Evolutionary conservation across 352 stramenopile genomes (phyloP).

Genomic region (Globisporangium takayamanum): DNA sequence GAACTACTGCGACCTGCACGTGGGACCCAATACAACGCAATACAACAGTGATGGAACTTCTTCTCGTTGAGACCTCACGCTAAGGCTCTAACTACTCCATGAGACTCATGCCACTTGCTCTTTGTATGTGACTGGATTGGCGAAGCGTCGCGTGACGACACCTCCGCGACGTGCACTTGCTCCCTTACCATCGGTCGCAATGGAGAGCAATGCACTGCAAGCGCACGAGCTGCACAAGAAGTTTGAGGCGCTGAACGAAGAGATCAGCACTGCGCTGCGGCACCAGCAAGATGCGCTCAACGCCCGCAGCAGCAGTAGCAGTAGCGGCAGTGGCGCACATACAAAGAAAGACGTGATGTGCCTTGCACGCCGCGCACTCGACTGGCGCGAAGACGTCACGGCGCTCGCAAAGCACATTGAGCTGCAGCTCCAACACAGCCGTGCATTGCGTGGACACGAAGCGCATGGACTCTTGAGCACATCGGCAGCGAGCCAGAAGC

Average conservation of each 20-base stretch:
- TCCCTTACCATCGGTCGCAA: neutral
- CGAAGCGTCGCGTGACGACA: neutral
- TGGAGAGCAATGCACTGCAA: constrained; percentile 41
- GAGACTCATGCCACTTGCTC: too few species aligned
- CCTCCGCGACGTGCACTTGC: too few species aligned
- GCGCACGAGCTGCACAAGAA: constrained; percentile 66
- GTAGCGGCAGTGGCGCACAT: constrained; percentile 8
- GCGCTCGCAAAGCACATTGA: constrained; percentile 71
- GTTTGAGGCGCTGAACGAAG: constrained; percentile 67
- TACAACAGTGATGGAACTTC: too few species aligned
- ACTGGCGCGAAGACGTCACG: constrained; percentile 70
- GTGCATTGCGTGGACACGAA: constrained; percentile 47
- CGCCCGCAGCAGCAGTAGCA: constrained; percentile 7
- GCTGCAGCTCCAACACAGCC: constrained; percentile 62
- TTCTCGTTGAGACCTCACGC: too few species aligned
- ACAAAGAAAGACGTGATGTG: constrained; percentile 41
- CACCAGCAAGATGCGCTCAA: constrained; percentile 38
- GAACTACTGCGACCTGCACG: too few species aligned
- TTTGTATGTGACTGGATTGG: neutral
- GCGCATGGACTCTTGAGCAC: constrained; percentile 43
- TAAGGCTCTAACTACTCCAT: too few species aligned
- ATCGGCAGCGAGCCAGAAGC: constrained; percentile 24
- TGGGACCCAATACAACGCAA: too few species aligned
- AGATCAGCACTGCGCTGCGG: constrained; percentile 43
- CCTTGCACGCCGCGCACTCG: constrained; percentile 42